Percentiles rank a stretch among this genome's conserved stretches.
Evolutionary conservation across 2,329 filamentous ascomycete species (phyloP).

Genomic region (Coniella vitis): DNA sequence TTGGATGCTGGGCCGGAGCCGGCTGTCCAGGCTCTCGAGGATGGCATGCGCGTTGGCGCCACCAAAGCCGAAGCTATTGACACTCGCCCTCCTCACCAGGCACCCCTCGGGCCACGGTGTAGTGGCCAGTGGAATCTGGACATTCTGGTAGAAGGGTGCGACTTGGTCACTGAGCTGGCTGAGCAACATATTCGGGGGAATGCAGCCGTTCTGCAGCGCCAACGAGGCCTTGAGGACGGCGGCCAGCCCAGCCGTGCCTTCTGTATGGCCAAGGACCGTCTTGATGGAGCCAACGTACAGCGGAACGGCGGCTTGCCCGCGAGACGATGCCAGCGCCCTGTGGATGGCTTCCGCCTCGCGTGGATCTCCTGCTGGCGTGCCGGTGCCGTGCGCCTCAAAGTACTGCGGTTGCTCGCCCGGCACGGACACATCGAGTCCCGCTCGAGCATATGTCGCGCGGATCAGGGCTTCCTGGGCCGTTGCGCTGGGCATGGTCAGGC

Average conservation of each 20-base stretch:
- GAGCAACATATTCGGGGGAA: conserved; percentile 32
- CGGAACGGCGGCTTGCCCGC: too few relatives aligned
- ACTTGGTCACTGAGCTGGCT: too few relatives aligned
- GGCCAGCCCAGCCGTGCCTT: conserved; percentile 35
- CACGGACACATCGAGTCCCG: conserved; percentile 28
- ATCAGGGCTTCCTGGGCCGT: conserved; percentile 34
- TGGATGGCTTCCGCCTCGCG: conserved; percentile 29
- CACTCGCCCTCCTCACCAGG: conserved; percentile 1
- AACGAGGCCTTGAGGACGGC: conserved; percentile 31
- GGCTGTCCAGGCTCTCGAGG: neutral
- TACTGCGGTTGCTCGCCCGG: conserved; percentile 28
- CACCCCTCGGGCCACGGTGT: conserved; percentile 3
- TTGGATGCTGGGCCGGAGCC: neutral
- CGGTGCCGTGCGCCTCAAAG: conserved; percentile 33
- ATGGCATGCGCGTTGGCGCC: conserved; percentile 10
- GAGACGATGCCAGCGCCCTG: neutral
- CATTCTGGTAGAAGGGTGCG: conserved; percentile 21
- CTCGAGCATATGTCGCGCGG: conserved; percentile 28
- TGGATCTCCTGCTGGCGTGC: conserved; percentile 19
- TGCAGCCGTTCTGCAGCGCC: conserved; percentile 26
- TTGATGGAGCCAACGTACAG: conserved; percentile 27
- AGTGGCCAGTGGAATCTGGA: conserved; percentile 19
- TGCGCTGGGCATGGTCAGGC: conserved; percentile 42
- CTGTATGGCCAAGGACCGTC: conserved; percentile 33
- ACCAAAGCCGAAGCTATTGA: conserved; percentile 15